These are phyloP conservation scores for Lathyrus oleraceus DNA, from an alignment of 306 rosid species.

Conservation along the genomic window DNA sequence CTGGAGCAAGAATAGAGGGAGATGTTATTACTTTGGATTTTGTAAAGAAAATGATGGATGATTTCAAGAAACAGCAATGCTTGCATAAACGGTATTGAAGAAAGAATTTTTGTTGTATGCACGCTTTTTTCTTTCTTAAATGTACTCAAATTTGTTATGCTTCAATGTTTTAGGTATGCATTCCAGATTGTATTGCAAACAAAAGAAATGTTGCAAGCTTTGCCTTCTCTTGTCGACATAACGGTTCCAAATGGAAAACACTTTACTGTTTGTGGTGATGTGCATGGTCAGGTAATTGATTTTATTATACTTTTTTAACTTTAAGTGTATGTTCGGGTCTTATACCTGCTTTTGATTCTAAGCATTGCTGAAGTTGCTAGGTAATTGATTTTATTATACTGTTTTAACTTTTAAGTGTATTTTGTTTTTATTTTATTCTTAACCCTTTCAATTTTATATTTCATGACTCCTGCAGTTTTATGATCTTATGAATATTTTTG, in stretches of 20 bases:
- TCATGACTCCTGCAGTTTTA: slow-evolving; percentile 70
- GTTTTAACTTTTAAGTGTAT: too few species aligned
- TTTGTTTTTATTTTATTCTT: background rate
- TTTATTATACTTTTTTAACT: slow-evolving; percentile 29
- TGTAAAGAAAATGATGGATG: slow-evolving; percentile 95
- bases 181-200: slow-evolving; percentile 91
- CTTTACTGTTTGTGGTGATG: slow-evolving; percentile 97
- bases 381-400: too few species aligned
- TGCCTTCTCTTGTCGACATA: slow-evolving; percentile 93
- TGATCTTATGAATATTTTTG: slow-evolving; percentile 94
- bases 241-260: slow-evolving; percentile 71
- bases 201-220: slow-evolving; percentile 68
- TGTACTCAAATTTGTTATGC: slow-evolving; percentile 26
- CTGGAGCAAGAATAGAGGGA: slow-evolving; percentile 95
- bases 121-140: slow-evolving; percentile 26
- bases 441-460: background rate
- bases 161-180: slow-evolving; percentile 70
- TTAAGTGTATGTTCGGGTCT: background rate
- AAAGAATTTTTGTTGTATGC: slow-evolving; percentile 17
- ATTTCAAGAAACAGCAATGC: slow-evolving; percentile 86
- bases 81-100: slow-evolving; percentile 80
- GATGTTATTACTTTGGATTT: slow-evolving; percentile 87
- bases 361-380: slow-evolving; percentile 12
- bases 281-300: slow-evolving; percentile 89
- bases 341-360: background rate